Evolutionary conservation across 2,329 filamentous ascomycete genomes (phyloP), one percentile per base, ranked within the genome.

Genomic region (Cladorrhinum sp.): DNA sequence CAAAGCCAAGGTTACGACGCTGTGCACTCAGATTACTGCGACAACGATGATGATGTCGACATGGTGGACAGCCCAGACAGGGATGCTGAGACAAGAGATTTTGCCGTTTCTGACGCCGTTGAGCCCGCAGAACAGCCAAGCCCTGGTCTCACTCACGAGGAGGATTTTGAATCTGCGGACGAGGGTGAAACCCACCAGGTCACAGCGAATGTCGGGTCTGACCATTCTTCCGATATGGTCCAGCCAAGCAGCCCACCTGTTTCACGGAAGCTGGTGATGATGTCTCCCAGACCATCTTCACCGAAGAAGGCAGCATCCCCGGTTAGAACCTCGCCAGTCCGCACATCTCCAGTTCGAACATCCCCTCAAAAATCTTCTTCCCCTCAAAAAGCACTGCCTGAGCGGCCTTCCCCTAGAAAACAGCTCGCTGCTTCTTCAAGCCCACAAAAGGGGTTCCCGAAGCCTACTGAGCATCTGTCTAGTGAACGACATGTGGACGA

Each of bases 1-100:
- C 85, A 87, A 66, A 89, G 86, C 67, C 85, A 87, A 66, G 77
- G 78, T 2, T 79, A 82, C 57, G 81, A 86, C 58, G 76, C 76
- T n/a, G 77, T 81, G 45, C 75, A 77, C 38, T 62, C 75, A 10
- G 72, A 72, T 23, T 61, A 64, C 12, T 63, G 67, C 29, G 70
- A 71, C 7, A 66, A 71, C 29, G 68, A 69, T 22, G 45, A 71
- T 27, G 68, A 69, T 22, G 45, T 66, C 25, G 61, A 69, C 36
- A 63, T 68, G 67, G 50, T 60, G 1, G 62, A 64, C 23, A 64
- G 61, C 25, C 62, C 65, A 6, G 52, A 64, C 25, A 57, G 52
- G 13, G 59, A 59, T 49, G 51, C 64, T 13, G 59, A 63, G 9
- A 29, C 52, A 20, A 49, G 55, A 7, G 64, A 68, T 32, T 64